Conservation (phyloP, 2,329 filamentous ascomycete species). For the Spiromastix sp. region DNA sequence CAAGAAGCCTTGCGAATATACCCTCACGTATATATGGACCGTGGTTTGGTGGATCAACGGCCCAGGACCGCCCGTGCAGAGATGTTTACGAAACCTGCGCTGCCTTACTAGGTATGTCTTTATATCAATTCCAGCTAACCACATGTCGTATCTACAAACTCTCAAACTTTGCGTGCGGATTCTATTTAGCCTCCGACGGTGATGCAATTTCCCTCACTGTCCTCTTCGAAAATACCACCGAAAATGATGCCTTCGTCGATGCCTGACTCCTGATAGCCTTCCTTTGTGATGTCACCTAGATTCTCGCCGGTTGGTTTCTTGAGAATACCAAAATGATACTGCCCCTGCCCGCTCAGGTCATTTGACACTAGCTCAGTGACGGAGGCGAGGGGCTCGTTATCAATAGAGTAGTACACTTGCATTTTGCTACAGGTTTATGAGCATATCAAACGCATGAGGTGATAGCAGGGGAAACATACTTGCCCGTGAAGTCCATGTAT, state of each 20-base stretch:
- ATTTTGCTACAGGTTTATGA: slow-evolving; percentile 34
- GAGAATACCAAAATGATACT: slow-evolving; percentile 52
- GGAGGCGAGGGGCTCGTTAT: slow-evolving; percentile 33
- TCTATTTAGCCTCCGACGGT: too few relatives aligned
- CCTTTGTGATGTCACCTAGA: slow-evolving; percentile 34
- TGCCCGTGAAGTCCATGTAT: slow-evolving; percentile 45
- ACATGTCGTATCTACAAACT: too few relatives aligned
- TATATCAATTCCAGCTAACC: too few relatives aligned
- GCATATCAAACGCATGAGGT: neutral
- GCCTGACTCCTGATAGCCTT: slow-evolving; percentile 38
- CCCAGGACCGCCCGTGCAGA: too few relatives aligned
- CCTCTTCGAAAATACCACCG: slow-evolving; percentile 44
- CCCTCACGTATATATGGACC: too few relatives aligned
- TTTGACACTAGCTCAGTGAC: slow-evolving; percentile 39
- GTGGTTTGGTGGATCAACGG: too few relatives aligned
- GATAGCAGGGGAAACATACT: slow-evolving; percentile 30
- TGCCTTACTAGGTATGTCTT: too few relatives aligned
- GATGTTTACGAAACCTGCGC: too few relatives aligned
- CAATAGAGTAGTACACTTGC: slow-evolving; percentile 48
- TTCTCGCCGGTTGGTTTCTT: slow-evolving; percentile 46
- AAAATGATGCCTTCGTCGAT: slow-evolving; percentile 46
- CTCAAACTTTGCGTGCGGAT: too few relatives aligned
- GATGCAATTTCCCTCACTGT: slow-evolving; percentile 21
- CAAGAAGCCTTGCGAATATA: too few relatives aligned
- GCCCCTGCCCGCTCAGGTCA: slow-evolving; percentile 47